A percentile compares a stretch with the other conserved stretches of the same genome.
Conservation (phyloP, 192 early-diverging fungal genomes). For the Coemansia sp. region DNA sequence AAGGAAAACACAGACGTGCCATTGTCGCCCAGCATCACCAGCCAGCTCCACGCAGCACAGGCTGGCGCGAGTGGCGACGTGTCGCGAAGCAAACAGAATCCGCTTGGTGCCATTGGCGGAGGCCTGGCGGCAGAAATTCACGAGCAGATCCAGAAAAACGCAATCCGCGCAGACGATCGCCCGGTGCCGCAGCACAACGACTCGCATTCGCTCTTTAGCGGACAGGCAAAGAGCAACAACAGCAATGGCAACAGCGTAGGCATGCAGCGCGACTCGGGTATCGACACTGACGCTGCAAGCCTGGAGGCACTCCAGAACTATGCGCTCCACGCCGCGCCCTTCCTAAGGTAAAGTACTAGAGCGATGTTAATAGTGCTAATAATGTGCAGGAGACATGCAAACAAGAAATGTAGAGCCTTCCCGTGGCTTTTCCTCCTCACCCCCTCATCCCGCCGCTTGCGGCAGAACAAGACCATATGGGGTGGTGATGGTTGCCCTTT, state of each 20-base stretch:
- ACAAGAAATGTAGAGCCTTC: background rate
- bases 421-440: background rate
- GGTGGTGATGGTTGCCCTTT: no score
- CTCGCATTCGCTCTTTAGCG: background rate
- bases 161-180: conserved; percentile 9
- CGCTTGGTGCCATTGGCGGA: background rate
- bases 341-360: conserved; percentile 22
- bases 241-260: background rate
- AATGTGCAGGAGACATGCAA: background rate
- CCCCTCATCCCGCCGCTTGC: conserved; percentile 10
- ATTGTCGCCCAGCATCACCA: conserved; percentile 9
- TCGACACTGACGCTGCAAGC: conserved; percentile 2
- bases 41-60: background rate
- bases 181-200: background rate
- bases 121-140: background rate
- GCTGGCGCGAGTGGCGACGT: background rate
- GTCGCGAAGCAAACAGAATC: background rate
- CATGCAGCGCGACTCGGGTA: conserved; percentile 6
- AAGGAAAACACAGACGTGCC: conserved; percentile 13
- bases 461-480: background rate
- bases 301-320: conserved; percentile 31
- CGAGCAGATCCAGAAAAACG: conserved; percentile 3
- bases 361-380: background rate
- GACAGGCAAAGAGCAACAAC: background rate
- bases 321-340: conserved; percentile 27